A percentile compares a stretch with the other conserved stretches of the same genome.
phyloP scores from a whole-genome alignment of 2,329 filamentous ascomycete genomes.

The Colletotrichum phormii region DNA sequence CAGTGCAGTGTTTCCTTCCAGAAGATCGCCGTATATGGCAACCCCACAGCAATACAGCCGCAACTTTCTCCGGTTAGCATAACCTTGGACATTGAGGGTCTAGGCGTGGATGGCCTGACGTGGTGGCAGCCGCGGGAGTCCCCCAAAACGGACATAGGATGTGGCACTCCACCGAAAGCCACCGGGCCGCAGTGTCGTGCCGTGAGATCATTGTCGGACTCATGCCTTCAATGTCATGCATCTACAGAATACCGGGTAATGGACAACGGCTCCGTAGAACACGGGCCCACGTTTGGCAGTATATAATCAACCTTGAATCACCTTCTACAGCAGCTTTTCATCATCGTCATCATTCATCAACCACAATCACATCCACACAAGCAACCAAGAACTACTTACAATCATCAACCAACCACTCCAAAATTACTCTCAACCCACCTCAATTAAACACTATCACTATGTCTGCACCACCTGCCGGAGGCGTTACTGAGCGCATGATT shows the following conservation, averaged over 20 bases:
- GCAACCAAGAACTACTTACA: not conserved
- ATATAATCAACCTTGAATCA: not conserved
- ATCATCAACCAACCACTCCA: not conserved
- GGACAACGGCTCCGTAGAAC: not conserved
- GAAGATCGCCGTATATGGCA: not conserved
- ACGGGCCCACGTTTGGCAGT: not conserved
- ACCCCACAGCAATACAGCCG: not conserved
- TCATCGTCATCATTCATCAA: not conserved
- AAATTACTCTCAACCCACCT: not conserved
- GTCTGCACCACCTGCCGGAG: conserved; percentile 11
- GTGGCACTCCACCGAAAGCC: not conserved
- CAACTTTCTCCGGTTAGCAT: not conserved
- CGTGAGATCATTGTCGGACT: not conserved
- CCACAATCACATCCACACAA: not conserved
- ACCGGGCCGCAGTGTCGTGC: not conserved
- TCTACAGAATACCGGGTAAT: not conserved
- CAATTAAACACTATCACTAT: not conserved
- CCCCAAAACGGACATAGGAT: not conserved
- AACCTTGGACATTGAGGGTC: not conserved
- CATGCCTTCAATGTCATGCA: not conserved
- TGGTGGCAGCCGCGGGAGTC: not conserved
- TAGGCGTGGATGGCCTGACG: not conserved
- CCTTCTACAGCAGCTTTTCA: not conserved
- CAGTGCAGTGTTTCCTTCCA: not conserved
- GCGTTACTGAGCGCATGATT: conserved; percentile 30